Evolutionary conservation across 257 asterid genomes (phyloP).

Genomic region (Fraxinus cuspidata): DNA sequence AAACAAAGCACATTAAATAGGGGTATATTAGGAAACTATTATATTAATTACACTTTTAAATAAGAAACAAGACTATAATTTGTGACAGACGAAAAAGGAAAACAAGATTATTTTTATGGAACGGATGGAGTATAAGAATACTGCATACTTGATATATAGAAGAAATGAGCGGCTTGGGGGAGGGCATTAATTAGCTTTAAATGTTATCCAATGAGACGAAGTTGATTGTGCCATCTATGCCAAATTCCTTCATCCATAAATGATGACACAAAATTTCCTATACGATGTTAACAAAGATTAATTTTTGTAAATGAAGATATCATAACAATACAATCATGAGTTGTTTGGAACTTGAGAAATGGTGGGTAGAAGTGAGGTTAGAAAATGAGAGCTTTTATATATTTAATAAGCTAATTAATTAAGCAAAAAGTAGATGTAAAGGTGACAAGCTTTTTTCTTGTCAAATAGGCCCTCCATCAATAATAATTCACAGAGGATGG

Average conservation of each 20-base stretch:
- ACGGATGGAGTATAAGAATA: too few species aligned
- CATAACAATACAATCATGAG: constrained; percentile 61
- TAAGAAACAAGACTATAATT: too few species aligned
- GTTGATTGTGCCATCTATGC: constrained; percentile 26
- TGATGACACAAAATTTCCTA: constrained; percentile 37
- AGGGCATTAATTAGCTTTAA: constrained; percentile 1
- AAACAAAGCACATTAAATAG: too few species aligned
- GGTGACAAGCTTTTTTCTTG: constrained; percentile 81
- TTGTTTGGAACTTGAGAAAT: constrained; percentile 63
- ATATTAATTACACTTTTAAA: too few species aligned
- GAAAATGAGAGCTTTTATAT: constrained; percentile 14
- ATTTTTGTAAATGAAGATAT: constrained; percentile 87
- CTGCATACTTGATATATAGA: not conserved
- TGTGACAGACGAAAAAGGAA: too few species aligned
- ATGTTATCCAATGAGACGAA: constrained; percentile 33
- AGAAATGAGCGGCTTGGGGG: not conserved
- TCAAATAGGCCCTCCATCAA: constrained; percentile 71
- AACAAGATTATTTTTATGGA: too few species aligned
- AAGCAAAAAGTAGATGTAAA: constrained; percentile 49
- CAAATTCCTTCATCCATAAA: constrained; percentile 48
- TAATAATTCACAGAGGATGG: constrained; percentile 42
- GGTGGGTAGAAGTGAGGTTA: constrained; percentile 83
- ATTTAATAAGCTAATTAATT: constrained; percentile 17
- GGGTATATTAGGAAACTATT: too few species aligned
- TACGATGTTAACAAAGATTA: constrained; percentile 52